These are phyloP conservation scores for Nannizziopsis arthrosporioides DNA, from an alignment of 2,329 filamentous ascomycete genomes.

Conservation along the genomic window DNA sequence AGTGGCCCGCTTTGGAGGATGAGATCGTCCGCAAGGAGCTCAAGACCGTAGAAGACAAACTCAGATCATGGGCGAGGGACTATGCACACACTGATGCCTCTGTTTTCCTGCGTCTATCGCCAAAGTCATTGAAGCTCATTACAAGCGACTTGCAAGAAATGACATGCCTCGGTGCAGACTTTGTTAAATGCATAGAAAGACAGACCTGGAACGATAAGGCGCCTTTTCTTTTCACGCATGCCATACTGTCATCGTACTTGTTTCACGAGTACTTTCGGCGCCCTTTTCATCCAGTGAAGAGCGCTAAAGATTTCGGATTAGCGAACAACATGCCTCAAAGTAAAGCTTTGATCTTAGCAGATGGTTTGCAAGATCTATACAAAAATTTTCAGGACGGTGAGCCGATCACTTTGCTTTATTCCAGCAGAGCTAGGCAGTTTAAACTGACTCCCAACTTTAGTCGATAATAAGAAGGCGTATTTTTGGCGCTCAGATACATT, in stretches of 20 bases:
- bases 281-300: neutral
- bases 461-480: slow-evolving; percentile 15
- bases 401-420: neutral
- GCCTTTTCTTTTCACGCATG: neutral
- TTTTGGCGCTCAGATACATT: slow-evolving; percentile 19
- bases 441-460: slow-evolving; percentile 8
- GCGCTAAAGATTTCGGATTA: neutral
- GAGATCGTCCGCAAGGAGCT: slow-evolving; percentile 4
- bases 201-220: neutral
- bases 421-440: neutral
- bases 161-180: neutral
- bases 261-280: neutral
- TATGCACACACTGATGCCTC: neutral
- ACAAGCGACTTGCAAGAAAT: neutral
- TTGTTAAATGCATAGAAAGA: neutral
- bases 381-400: neutral
- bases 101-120: neutral
- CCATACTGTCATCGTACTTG: neutral
- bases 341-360: neutral
- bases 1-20: slow-evolving; percentile 10
- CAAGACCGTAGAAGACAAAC: slow-evolving; percentile 4
- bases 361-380: slow-evolving; percentile 2
- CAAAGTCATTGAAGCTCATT: neutral
- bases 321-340: neutral
- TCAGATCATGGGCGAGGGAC: slow-evolving; percentile 8